These are phyloP conservation scores for Ilex paraguariensis DNA, from an alignment of 305 asterid species.

Conservation along the genomic window DNA sequence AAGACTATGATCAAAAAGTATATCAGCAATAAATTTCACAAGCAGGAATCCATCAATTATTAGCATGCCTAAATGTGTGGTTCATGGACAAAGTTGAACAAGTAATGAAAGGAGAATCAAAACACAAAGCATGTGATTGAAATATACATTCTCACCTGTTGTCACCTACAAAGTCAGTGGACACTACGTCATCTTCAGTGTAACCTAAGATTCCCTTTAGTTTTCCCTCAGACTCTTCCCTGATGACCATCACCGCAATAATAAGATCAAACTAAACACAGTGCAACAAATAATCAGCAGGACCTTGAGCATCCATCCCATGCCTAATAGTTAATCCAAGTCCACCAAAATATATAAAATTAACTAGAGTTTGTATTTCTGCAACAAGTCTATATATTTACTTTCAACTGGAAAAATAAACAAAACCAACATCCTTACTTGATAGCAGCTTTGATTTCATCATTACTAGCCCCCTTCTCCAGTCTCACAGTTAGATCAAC, in stretches of 20 bases:
- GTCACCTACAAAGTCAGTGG: neutral
- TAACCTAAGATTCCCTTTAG: neutral
- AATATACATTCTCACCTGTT: slow-evolving; percentile 34
- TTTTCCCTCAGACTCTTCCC: slow-evolving; percentile 26
- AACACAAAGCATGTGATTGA: too few species aligned
- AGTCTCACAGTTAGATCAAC: neutral
- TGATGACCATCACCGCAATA: slow-evolving; percentile 2
- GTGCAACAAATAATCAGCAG: too few species aligned
- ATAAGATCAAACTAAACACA: too few species aligned
- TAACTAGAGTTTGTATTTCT: neutral
- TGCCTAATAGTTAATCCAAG: neutral
- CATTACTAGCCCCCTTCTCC: neutral
- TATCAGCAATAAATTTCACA: neutral
- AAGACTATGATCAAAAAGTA: neutral
- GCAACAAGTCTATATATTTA: neutral
- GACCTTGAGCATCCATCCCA: neutral
- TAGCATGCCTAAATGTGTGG: too few species aligned
- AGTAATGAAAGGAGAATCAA: too few species aligned
- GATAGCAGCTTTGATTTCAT: neutral
- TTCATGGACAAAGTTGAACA: too few species aligned
- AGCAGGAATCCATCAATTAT: neutral
- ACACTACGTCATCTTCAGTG: neutral
- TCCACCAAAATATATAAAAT: too few species aligned
- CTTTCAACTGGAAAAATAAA: too few species aligned
- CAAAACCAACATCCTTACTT: slow-evolving; percentile 4